A percentile compares a stretch with the other conserved stretches of the same genome.
These are phyloP conservation scores for Colletotrichum trifolii DNA, from an alignment of 2,329 filamentous ascomycete genomes.

Conservation along the genomic window DNA sequence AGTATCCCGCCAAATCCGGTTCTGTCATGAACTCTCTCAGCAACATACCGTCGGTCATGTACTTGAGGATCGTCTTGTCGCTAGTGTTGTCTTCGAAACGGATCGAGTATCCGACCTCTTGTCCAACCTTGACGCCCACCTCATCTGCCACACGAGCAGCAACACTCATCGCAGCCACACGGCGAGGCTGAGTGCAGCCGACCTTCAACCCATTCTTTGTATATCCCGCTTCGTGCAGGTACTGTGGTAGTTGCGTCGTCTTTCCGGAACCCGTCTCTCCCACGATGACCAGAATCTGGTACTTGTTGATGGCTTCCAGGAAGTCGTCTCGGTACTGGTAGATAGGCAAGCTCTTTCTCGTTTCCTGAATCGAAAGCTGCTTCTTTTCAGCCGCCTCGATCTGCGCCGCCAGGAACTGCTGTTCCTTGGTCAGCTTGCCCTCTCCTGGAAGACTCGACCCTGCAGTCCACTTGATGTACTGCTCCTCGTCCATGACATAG, in stretches of 20 bases:
- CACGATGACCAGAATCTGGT: constrained; percentile 91
- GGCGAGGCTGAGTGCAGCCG: constrained; percentile 91
- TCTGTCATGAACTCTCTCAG: constrained; percentile 91
- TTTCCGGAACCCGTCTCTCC: constrained; percentile 97
- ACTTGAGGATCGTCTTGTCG: constrained; percentile 92
- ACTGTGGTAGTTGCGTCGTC: constrained; percentile 94
- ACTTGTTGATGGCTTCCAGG: constrained; percentile 83
- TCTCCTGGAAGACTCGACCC: constrained; percentile 80
- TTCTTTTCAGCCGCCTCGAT: constrained; percentile 91
- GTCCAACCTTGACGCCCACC: constrained; percentile 88
- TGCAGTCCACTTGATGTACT: constrained; percentile 86
- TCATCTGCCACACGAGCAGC: constrained; percentile 97
- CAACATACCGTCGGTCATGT: constrained; percentile 98
- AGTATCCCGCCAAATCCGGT: constrained; percentile 84
- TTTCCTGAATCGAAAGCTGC: constrained; percentile 89
- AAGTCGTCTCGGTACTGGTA: constrained; percentile 89
- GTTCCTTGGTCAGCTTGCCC: constrained; percentile 80
- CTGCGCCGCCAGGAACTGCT: constrained; percentile 81
- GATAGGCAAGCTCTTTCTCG: constrained; percentile 88
- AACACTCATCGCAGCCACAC: constrained; percentile 97
- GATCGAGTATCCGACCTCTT: constrained; percentile 94
- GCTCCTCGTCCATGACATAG: constrained; percentile 90
- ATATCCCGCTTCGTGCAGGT: constrained; percentile 90
- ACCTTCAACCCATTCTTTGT: constrained; percentile 87
- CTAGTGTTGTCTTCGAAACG: constrained; percentile 93